Percentiles rank a stretch among this genome's conserved stretches.
Evolutionary conservation across 2,329 filamentous ascomycete genomes (phyloP).

Genomic region (Colletotrichum abscissum): DNA sequence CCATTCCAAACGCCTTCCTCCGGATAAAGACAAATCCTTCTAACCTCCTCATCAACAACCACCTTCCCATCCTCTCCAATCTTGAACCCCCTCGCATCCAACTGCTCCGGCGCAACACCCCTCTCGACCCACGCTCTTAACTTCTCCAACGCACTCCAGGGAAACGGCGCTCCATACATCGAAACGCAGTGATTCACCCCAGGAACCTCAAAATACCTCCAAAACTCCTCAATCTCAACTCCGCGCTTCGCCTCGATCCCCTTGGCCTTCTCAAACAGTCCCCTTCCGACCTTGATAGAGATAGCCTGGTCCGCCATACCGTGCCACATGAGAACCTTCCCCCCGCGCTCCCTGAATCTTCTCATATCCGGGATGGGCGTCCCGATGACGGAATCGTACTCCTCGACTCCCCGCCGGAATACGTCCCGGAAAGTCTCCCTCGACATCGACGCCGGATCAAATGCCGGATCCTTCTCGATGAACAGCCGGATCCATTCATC

Average conservation of each 20-base stretch:
- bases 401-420: constrained; percentile 36
- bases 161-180: neutral
- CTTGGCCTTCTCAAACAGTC: neutral
- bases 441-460: constrained; percentile 34
- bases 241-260: neutral
- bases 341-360: constrained; percentile 45
- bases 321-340: constrained; percentile 56
- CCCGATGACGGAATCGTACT: constrained; percentile 40
- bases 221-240: neutral
- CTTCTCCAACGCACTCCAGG: neutral
- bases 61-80: neutral
- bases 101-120: constrained; percentile 55
- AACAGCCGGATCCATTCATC: neutral
- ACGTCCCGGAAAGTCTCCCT: constrained; percentile 19
- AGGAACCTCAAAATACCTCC: constrained; percentile 57
- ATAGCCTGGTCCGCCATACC: constrained; percentile 51
- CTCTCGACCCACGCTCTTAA: constrained; percentile 64
- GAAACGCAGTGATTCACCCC: constrained; percentile 60
- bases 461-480: constrained; percentile 43
- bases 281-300: constrained; percentile 14
- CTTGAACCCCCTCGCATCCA: neutral
- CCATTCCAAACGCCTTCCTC: constrained; percentile 11
- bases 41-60: neutral
- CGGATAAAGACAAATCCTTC: constrained; percentile 1
- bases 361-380: constrained; percentile 42